Conservation (phyloP, 225 moss, liverwort and hornwort species). For the Asterella californica region DNA sequence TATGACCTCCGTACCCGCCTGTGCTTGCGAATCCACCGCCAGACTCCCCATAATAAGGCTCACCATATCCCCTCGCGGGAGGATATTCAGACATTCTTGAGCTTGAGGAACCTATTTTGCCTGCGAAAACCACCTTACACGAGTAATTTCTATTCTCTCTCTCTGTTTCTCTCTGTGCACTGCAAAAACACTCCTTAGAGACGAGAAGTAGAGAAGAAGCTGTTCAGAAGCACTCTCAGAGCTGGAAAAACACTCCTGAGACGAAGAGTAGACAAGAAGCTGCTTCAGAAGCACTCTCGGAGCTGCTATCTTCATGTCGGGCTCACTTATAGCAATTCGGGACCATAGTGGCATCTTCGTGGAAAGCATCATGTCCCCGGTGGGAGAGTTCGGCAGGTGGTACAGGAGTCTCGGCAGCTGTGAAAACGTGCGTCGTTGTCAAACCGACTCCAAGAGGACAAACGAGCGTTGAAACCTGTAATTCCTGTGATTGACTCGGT, state of each 20-base stretch:
- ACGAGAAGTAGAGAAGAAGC: background rate
- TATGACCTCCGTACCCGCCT: background rate
- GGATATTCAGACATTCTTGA: conserved; percentile 16
- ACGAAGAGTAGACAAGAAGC: background rate
- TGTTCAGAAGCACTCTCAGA: background rate
- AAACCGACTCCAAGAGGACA: no score
- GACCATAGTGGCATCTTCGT: no score
- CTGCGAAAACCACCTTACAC: background rate
- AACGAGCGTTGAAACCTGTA: no score
- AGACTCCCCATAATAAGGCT: conserved; percentile 6
- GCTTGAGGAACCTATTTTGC: conserved; percentile 17
- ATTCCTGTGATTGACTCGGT: no score
- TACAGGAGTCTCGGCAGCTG: no score
- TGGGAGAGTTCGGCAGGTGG: no score
- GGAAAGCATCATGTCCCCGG: no score
- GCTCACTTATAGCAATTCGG: no score
- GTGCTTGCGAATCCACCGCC: background rate
- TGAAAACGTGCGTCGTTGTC: no score
- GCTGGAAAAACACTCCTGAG: background rate
- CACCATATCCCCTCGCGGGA: background rate
- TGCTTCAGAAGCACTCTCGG: background rate
- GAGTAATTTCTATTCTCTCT: background rate
- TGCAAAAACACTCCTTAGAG: background rate
- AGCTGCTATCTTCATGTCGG: no score
- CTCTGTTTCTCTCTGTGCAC: background rate